Percentiles rank a stretch among this genome's conserved stretches.
Conservation (phyloP, 2,329 filamentous ascomycete genomes). For the Trichoderma semiorbis region DNA sequence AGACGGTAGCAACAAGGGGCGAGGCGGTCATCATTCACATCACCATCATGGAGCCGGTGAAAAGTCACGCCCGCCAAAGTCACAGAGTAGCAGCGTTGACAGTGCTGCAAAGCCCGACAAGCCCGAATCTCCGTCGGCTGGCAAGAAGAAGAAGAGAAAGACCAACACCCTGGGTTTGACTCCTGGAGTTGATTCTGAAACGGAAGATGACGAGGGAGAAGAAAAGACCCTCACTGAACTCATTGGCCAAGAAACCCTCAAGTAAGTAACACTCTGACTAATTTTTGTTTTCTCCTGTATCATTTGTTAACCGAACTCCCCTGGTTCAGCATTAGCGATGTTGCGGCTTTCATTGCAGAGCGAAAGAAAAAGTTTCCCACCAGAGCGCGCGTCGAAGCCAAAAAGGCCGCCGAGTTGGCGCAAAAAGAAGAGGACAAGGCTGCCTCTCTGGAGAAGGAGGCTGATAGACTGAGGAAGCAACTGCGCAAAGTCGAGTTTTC, state of each 20-base stretch:
- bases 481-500: constrained; percentile 69
- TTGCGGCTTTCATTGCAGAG: constrained; percentile 77
- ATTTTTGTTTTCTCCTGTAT: not conserved
- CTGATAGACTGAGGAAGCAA: constrained; percentile 60
- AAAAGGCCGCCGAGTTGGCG: constrained; percentile 48
- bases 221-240: constrained; percentile 62
- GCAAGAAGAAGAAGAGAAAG: constrained; percentile 69
- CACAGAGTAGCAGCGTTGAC: constrained; percentile 22
- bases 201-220: constrained; percentile 64
- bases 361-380: constrained; percentile 79
- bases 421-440: constrained; percentile 57
- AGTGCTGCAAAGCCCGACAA: constrained; percentile 22
- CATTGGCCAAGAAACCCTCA: constrained; percentile 53
- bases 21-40: constrained; percentile 35
- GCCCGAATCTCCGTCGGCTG: constrained; percentile 43
- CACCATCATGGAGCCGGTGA: constrained; percentile 45
- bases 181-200: constrained; percentile 60
- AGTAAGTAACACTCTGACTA: constrained; percentile 40
- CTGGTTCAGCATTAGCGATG: constrained; percentile 57
- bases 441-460: constrained; percentile 55
- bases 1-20: constrained; percentile 41
- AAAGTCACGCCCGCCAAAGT: constrained; percentile 31
- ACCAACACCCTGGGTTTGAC: constrained; percentile 70
- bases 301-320: not conserved
- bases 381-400: constrained; percentile 63